phyloP scores from a whole-genome alignment of 768 basidiomycete species.

The Suillus variegatus region DNA sequence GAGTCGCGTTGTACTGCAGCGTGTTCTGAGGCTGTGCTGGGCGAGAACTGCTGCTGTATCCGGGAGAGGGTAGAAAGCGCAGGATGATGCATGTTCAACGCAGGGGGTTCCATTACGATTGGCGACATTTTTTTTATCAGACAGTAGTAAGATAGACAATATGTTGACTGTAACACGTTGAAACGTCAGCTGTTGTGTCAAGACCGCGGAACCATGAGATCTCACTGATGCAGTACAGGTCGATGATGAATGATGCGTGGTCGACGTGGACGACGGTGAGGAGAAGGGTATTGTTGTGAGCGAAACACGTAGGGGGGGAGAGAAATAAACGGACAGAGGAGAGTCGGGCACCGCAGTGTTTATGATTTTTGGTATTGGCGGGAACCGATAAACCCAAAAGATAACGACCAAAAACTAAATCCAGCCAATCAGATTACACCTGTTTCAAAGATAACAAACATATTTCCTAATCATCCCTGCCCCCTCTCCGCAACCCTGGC shows the following conservation, averaged over 20 bases:
- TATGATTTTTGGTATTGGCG: conserved; percentile 37
- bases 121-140: conserved; percentile 48
- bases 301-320: conserved; percentile 14
- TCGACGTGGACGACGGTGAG: conserved; percentile 7
- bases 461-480: not conserved
- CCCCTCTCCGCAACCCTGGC: not conserved
- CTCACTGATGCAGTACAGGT: conserved; percentile 4
- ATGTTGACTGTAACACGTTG: not conserved
- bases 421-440: conserved; percentile 37
- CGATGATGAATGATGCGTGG: conserved; percentile 1
- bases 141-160: conserved; percentile 35
- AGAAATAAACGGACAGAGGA: conserved; percentile 28
- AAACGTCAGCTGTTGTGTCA: not conserved
- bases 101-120: conserved; percentile 57
- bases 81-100: conserved; percentile 50
- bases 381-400: conserved; percentile 41
- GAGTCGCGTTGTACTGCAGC: conserved; percentile 9
- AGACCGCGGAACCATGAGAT: not conserved
- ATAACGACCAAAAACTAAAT: conserved; percentile 34
- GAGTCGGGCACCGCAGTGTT: conserved; percentile 23
- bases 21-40: conserved; percentile 27
- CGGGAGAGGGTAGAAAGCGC: conserved; percentile 45
- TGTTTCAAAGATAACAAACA: conserved; percentile 25
- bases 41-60: conserved; percentile 48
- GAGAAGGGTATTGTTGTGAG: conserved; percentile 1